Conservation (phyloP, 1,139 yeast genomes). For the Kodamaea sp. region DNA sequence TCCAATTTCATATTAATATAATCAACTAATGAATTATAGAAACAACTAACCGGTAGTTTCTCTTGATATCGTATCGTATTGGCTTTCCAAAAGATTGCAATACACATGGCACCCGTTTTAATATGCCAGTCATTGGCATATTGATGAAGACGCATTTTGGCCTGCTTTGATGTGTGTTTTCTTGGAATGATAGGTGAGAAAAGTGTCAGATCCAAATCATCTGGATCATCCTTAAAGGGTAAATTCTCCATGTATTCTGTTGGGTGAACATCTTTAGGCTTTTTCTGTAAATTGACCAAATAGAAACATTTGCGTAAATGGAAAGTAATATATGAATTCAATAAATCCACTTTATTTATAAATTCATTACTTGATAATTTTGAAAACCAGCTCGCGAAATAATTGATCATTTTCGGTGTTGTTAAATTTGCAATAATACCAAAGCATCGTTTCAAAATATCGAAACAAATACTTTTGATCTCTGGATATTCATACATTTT, state of each 20-base stretch:
- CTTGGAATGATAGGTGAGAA: conserved; percentile 4
- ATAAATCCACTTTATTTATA: conserved; percentile 46
- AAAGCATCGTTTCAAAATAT: conserved; percentile 59
- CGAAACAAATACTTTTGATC: conserved; percentile 54
- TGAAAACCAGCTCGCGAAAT: conserved; percentile 58
- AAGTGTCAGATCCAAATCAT: conserved; percentile 7
- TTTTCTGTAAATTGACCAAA: conserved; percentile 29
- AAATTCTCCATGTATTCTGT: conserved; percentile 14
- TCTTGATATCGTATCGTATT: conserved; percentile 35
- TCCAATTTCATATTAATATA: conserved; percentile 72
- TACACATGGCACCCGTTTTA: conserved; percentile 57
- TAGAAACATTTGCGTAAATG: conserved; percentile 46
- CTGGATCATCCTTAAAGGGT: conserved; percentile 16
- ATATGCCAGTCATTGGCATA: conserved; percentile 85
- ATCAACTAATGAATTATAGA: conserved; percentile 82
- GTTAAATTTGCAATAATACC: conserved; percentile 61
- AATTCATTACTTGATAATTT: conserved; percentile 40
- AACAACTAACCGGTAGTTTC: conserved; percentile 47
- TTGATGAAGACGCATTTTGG: conserved; percentile 53
- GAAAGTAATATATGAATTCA: conserved; percentile 63
- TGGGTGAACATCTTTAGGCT: background rate
- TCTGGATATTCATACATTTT: conserved; percentile 47
- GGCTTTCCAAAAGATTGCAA: conserved; percentile 54
- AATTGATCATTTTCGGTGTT: conserved; percentile 34
- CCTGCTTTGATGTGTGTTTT: conserved; percentile 21